phyloP scores from a whole-genome alignment of 139 green algal genomes.

The Tetraselmis chui region DNA sequence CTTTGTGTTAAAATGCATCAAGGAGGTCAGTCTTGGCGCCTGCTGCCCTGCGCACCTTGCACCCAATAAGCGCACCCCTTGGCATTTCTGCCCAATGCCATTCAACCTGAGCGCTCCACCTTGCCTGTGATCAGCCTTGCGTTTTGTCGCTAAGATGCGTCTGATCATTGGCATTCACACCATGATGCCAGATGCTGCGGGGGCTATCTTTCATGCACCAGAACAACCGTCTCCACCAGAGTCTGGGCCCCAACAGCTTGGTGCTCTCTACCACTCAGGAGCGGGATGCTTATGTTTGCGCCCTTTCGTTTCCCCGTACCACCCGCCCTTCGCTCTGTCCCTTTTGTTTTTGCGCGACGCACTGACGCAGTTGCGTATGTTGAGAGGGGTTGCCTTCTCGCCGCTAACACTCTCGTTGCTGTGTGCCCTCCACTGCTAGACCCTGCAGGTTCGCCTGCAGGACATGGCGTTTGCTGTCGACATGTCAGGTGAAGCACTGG shows the following conservation, averaged over 20 bases:
- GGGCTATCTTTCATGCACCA: constrained; percentile 47
- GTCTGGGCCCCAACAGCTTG: constrained; percentile 37
- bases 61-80: too few species aligned
- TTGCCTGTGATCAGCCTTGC: not conserved
- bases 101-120: not conserved
- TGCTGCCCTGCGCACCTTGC: not conserved
- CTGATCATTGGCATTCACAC: too few species aligned
- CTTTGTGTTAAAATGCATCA: constrained; percentile 17
- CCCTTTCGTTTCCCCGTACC: too few species aligned
- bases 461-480: constrained; percentile 53
- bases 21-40: constrained; percentile 12
- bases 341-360: too few species aligned
- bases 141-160: too few species aligned
- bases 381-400: too few species aligned
- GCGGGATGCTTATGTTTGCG: not conserved
- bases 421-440: too few species aligned
- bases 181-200: constrained; percentile 7
- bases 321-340: too few species aligned
- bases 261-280: constrained; percentile 31
- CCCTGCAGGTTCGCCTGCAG: constrained; percentile 25
- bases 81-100: not conserved
- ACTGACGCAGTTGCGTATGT: too few species aligned
- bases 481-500: constrained; percentile 22
- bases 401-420: too few species aligned
- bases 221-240: constrained; percentile 27